Evolutionary conservation across 148 eudicot species (phyloP), one percentile per base, ranked within the genome.

Genomic region (Camellia granthamiana): DNA sequence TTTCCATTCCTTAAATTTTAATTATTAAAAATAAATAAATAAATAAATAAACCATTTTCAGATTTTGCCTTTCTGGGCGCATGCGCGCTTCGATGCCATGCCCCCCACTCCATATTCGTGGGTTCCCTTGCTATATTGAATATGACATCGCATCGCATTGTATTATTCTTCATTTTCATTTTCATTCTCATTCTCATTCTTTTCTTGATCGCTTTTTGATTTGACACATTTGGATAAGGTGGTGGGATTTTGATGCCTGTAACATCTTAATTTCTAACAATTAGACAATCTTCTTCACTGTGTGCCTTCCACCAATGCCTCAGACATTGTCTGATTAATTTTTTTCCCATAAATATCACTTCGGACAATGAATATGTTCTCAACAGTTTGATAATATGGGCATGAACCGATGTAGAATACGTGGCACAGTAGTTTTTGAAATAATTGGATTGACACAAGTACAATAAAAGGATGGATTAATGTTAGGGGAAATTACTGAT

Each of bases 211-310:
- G 38, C 38, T 72, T 15, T 15, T 13, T 18, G 59, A 60, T 70
- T 19, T 59, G 68, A 71, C 66, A 79, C n/a, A 60, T 16, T 44
- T 23, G 82, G 82, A 72, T 79, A 79, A 72, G 77, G 61, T 72
- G 62, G 38, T 30, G 38, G 38, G 77, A 49, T 46, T 46, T 72
- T 68, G 66, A 78, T 69, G 16, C 43, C 18, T 14, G 55, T 6
- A 56, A 56, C 60, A 41, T 43, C 51, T 43, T 6, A 56, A 56
- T 14, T 68, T 43, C 51, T 43, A 46, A 69, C 44, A 16, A 69
- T 44, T 44, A 42, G 52, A 10, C 52, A 3, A n/a, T 61, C 65
- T 61, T 16, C 16, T 67, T 46, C 71, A 38, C 52, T 5, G 7
- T 49, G 52, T 49, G 6, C 52, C 7, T 49, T 49, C 5, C 52